Evolutionary conservation across 2,329 filamentous ascomycete species (phyloP).

Genomic region (Pezicula rhizophila): DNA sequence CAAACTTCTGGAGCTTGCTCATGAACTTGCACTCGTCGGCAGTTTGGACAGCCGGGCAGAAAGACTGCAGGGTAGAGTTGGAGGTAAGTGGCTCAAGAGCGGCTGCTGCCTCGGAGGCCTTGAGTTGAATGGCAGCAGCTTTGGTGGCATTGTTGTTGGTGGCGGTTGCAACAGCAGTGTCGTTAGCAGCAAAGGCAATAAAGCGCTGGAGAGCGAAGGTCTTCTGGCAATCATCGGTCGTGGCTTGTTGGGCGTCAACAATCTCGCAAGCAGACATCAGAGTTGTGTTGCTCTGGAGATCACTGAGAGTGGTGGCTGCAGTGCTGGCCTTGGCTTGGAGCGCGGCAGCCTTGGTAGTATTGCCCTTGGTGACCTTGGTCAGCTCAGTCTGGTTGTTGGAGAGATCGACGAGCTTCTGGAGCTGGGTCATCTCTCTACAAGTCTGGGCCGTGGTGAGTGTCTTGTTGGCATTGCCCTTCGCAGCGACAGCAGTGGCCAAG

Average conservation of each 20-base stretch:
- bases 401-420: conserved; percentile 15
- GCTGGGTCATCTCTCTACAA: conserved; percentile 22
- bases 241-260: conserved; percentile 4
- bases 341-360: conserved; percentile 26
- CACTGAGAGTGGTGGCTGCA: conserved; percentile 18
- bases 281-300: conserved; percentile 10
- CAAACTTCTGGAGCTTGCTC: conserved; percentile 18
- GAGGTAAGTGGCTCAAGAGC: conserved; percentile 21
- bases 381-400: conserved; percentile 23
- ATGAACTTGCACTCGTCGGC: conserved; percentile 20
- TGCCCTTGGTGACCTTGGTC: conserved; percentile 25
- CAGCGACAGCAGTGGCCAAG: conserved; percentile 3
- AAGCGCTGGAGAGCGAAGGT: conserved; percentile 22
- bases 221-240: conserved; percentile 19
- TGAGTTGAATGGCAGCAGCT: conserved; percentile 27
- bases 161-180: conserved; percentile 23
- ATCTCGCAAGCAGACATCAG: neutral
- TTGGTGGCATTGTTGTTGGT: conserved; percentile 28
- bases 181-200: conserved; percentile 26
- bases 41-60: conserved; percentile 24
- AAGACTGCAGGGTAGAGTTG: conserved; percentile 27
- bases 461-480: conserved; percentile 25
- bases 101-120: conserved; percentile 21
- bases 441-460: conserved; percentile 20
- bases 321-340: conserved; percentile 26